These are phyloP conservation scores for Golovinomyces cichoracearum DNA, from an alignment of 2,329 filamentous ascomycete species.

Conservation along the genomic window DNA sequence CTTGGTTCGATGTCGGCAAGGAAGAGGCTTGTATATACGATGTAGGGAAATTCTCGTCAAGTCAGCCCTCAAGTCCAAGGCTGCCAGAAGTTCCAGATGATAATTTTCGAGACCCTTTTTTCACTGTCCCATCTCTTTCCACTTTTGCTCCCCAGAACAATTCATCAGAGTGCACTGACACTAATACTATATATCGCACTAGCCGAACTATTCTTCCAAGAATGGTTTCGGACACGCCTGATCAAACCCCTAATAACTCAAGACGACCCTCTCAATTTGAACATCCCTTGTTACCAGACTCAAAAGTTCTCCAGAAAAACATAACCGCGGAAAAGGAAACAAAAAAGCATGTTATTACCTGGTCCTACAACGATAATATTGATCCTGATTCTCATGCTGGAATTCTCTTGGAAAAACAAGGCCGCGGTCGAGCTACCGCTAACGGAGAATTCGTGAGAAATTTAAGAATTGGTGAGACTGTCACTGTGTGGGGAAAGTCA, in stretches of 20 bases:
- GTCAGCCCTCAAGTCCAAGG: neutral
- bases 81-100: neutral
- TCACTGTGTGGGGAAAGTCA: constrained; percentile 35
- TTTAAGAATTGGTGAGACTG: constrained; percentile 31
- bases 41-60: neutral
- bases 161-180: neutral
- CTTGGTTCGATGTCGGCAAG: constrained; percentile 38
- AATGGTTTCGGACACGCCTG: neutral
- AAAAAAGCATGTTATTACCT: constrained; percentile 24
- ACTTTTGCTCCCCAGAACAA: neutral
- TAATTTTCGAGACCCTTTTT: neutral
- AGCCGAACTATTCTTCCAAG: constrained; percentile 3
- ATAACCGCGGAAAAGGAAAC: constrained; percentile 17
- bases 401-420: constrained; percentile 16
- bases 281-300: constrained; percentile 17
- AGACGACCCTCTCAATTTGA: constrained; percentile 12
- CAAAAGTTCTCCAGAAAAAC: constrained; percentile 22
- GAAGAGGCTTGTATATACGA: constrained; percentile 21
- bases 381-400: constrained; percentile 20
- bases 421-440: constrained; percentile 25
- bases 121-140: neutral
- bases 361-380: constrained; percentile 27
- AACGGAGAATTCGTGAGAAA: constrained; percentile 29
- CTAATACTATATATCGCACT: neutral
- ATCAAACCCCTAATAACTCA: neutral